These are phyloP conservation scores for Atkinsonella texensis DNA, from an alignment of 2,329 filamentous ascomycete species.

Conservation along the genomic window DNA sequence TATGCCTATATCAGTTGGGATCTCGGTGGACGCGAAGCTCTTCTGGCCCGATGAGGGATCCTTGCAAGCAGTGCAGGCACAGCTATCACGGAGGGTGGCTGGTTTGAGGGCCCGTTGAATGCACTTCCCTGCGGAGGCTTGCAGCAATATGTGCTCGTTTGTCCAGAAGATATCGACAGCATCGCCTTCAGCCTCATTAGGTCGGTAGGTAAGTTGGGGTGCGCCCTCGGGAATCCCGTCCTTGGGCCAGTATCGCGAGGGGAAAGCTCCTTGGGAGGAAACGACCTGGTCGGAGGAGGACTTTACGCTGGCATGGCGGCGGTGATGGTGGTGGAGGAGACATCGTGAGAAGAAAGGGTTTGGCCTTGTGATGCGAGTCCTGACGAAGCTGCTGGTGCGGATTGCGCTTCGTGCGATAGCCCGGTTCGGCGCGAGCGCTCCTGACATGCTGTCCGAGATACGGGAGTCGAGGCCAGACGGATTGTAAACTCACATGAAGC, in stretches of 20 bases:
- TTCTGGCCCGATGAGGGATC: slow-evolving; percentile 49
- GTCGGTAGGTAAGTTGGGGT: slow-evolving; percentile 6
- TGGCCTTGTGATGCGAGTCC: not conserved
- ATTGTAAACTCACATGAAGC: not conserved
- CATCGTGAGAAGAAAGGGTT: not conserved
- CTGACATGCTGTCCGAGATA: not conserved
- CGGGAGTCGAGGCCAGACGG: not conserved
- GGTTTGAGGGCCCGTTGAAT: slow-evolving; percentile 14
- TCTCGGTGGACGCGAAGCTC: slow-evolving; percentile 32
- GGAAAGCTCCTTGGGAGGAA: not conserved
- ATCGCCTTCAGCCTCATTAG: not conserved
- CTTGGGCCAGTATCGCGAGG: slow-evolving; percentile 7
- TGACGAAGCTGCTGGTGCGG: not conserved
- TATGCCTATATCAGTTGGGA: slow-evolving; percentile 23
- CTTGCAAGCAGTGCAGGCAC: slow-evolving; percentile 39
- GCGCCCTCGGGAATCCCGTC: slow-evolving; percentile 8
- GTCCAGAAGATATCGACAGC: slow-evolving; percentile 16
- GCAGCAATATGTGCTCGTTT: slow-evolving; percentile 16
- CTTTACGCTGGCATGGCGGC: not conserved
- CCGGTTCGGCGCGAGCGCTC: not conserved
- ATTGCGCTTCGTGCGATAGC: not conserved
- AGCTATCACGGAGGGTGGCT: slow-evolving; percentile 38
- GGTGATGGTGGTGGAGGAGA: not conserved
- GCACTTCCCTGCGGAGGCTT: slow-evolving; percentile 12
- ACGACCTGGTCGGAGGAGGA: not conserved